phyloP scores from a whole-genome alignment of 345 rosid species.

The Mallotus nudiflorus region DNA sequence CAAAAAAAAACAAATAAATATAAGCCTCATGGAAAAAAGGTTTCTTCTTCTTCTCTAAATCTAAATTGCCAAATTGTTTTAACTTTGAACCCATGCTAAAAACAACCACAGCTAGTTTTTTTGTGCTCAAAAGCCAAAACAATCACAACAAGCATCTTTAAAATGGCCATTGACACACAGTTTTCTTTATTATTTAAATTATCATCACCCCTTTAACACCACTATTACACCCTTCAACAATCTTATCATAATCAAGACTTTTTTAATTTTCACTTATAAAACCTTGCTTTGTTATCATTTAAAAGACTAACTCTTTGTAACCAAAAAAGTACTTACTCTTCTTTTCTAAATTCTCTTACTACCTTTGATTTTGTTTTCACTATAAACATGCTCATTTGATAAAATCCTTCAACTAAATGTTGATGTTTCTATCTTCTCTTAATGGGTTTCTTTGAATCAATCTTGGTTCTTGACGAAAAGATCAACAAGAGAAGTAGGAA shows the following conservation, averaged over 20 bases:
- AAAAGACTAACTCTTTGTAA: too few relatives aligned
- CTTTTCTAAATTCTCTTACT: not conserved
- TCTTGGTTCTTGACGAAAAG: conserved; percentile 81
- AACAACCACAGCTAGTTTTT: conserved; percentile 49
- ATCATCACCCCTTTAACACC: too few relatives aligned
- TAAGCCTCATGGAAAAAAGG: too few relatives aligned
- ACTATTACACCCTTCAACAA: not conserved
- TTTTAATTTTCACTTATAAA: not conserved
- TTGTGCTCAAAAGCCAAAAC: conserved; percentile 58
- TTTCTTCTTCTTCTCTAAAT: too few relatives aligned
- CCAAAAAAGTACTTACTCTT: too few relatives aligned
- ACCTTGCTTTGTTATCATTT: not conserved
- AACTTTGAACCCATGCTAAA: too few relatives aligned
- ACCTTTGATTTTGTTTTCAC: not conserved
- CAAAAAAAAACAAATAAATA: too few relatives aligned
- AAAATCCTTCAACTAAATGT: conserved; percentile 14
- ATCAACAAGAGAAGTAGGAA: conserved; percentile 85
- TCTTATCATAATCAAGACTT: not conserved
- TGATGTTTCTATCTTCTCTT: conserved; percentile 17
- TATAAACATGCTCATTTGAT: conserved; percentile 3
- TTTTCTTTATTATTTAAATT: conserved; percentile 10
- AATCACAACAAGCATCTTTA: conserved; percentile 49
- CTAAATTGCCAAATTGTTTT: too few relatives aligned
- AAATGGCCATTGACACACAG: conserved; percentile 28
- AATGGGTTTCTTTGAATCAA: conserved; percentile 54